Base-by-base conservation (phyloP, 1,284 basidiomycete species). In the Tremellales sp. region DNA sequence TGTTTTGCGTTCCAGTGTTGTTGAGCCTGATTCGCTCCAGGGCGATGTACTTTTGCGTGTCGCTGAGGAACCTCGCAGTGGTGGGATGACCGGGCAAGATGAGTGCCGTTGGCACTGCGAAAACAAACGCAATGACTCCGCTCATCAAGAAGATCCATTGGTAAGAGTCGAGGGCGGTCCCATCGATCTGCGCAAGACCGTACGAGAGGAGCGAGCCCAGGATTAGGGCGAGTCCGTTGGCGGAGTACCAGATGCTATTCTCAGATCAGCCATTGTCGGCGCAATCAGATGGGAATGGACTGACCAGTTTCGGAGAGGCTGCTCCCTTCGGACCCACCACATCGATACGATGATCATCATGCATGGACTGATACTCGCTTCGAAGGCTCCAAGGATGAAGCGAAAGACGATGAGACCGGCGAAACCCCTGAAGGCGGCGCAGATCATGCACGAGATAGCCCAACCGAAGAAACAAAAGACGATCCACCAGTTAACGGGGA, bases 61-160 rank as follows among this genome's bases (percentile, higher is more conserved):
- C 64, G 15, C 51, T 63, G 12, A 76, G 57, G 61, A 70, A 76
- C 4, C 48, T 52, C 5, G 72, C 71, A n/a, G 52, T 61, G 22
- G 64, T 60, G 1, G 71, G 72, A 19, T 62, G 66, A 31, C 54
- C 56, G 4, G 73, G 73, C 26, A 75, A 57, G 45, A 64, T 35
- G 44, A 59, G 54, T 37, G 51, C 47, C 11, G 56, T 64, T n/a
- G 62, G 57, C 24, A 64, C 54, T 17, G 57, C 51, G 26, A 61
- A 47, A 22, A 47, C 46, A 13, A 64, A 41, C 0, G 55, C 42
- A n/a, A 65, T 61, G 2, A 75, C 56, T 29, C 79, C 79, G 29
- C 75, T 75, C 57, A 78, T 77, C 21, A 80, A 61, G 62, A 79
- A 80, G 45, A 79, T 79, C 15, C 68, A 65, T 67, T 79, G 59